Percentiles rank a stretch among this genome's conserved stretches.
phyloP scores from a whole-genome alignment of 2,329 filamentous ascomycete species.

The Botrytis medusae region DNA sequence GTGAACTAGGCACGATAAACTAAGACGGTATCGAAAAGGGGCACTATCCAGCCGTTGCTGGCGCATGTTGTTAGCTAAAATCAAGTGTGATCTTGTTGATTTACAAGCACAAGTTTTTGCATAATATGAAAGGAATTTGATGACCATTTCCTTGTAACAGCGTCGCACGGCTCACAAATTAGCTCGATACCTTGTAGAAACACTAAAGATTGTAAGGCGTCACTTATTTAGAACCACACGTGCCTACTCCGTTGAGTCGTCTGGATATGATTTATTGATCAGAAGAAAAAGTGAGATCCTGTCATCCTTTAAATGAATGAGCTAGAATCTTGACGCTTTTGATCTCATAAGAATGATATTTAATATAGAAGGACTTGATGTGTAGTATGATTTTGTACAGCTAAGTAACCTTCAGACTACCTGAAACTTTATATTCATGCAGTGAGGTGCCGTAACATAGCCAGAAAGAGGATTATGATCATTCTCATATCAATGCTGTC shows the following conservation, averaged over 20 bases:
- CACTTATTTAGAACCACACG: neutral
- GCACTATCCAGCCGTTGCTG: neutral
- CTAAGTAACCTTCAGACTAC: slow-evolving; percentile 38
- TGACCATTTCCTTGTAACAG: neutral
- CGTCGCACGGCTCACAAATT: neutral
- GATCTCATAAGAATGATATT: slow-evolving; percentile 2
- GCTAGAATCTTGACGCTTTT: neutral
- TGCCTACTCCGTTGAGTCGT: neutral
- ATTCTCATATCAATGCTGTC: slow-evolving; percentile 29
- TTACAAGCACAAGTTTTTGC: neutral
- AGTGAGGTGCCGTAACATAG: slow-evolving; percentile 29
- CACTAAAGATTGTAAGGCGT: neutral
- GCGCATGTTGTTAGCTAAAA: neutral
- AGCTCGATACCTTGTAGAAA: neutral
- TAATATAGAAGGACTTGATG: slow-evolving; percentile 24
- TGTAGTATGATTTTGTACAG: slow-evolving; percentile 40
- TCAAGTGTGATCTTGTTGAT: neutral
- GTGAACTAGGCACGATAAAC: neutral
- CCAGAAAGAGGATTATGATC: slow-evolving; percentile 25
- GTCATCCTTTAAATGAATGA: neutral
- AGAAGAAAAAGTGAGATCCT: neutral
- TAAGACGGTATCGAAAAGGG: neutral
- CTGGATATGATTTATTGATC: neutral
- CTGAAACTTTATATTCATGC: slow-evolving; percentile 32
- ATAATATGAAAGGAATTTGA: neutral